A percentile compares a stretch with the other conserved stretches of the same genome.
Conservation (phyloP, 768 basidiomycete species). For the Lactarius indigo region DNA sequence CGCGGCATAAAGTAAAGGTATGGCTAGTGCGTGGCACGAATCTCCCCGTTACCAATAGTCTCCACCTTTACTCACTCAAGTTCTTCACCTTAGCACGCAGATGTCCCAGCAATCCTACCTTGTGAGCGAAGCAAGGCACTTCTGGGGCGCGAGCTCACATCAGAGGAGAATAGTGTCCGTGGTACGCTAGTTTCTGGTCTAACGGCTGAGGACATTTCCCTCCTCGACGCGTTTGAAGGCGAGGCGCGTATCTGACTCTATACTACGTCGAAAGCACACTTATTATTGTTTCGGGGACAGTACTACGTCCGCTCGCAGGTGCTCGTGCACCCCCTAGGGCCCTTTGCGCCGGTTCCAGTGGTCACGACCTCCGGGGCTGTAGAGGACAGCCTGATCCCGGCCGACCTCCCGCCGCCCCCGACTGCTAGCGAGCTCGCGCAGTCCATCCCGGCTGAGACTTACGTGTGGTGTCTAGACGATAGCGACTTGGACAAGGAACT, state of each 20-base stretch:
- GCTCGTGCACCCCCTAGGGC: constrained; percentile 51
- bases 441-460: constrained; percentile 56
- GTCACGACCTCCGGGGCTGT: constrained; percentile 14
- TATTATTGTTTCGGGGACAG: constrained; percentile 36
- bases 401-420: constrained; percentile 43
- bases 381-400: constrained; percentile 37
- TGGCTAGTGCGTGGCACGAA: constrained; percentile 4
- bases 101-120: constrained; percentile 83
- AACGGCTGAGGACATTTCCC: constrained; percentile 54
- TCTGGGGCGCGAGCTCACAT: constrained; percentile 40
- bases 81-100: constrained; percentile 44
- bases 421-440: constrained; percentile 34
- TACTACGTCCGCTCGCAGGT: constrained; percentile 66
- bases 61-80: background rate
- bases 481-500: constrained; percentile 48
- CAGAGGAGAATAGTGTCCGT: constrained; percentile 68
- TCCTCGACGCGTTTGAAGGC: constrained; percentile 82
- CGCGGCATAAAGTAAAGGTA: constrained; percentile 76
- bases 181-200: constrained; percentile 80
- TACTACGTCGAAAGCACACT: no score
- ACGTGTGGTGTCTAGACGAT: constrained; percentile 56
- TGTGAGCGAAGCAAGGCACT: constrained; percentile 43
- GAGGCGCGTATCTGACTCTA: constrained; percentile 43
- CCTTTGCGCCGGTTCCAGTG: constrained; percentile 34
- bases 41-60: background rate